These are phyloP conservation scores for Penicillium nordicum DNA, from an alignment of 2,329 filamentous ascomycete genomes.

Conservation along the genomic window DNA sequence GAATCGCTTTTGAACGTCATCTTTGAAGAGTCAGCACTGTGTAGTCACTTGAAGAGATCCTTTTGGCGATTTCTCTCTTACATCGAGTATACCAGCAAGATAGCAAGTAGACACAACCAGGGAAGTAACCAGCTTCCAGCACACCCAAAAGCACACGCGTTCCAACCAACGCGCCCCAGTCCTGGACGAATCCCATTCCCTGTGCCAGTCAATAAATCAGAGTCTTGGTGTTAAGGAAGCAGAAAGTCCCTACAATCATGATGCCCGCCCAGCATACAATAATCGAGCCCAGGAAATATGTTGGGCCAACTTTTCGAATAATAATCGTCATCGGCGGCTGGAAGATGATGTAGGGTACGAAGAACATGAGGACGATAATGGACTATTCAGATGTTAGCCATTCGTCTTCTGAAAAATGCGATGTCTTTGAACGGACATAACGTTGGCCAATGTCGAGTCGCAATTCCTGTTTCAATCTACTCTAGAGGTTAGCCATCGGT, in stretches of 20 bases:
- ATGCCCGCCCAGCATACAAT: slow-evolving; percentile 30
- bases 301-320: slow-evolving; percentile 31
- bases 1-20: slow-evolving; percentile 34
- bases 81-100: slow-evolving; percentile 65
- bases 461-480: slow-evolving; percentile 18
- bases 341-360: slow-evolving; percentile 32
- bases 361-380: slow-evolving; percentile 33
- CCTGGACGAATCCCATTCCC: slow-evolving; percentile 31
- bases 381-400: slow-evolving; percentile 20
- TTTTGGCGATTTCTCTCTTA: slow-evolving; percentile 12
- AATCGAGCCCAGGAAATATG: slow-evolving; percentile 27
- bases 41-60: no score
- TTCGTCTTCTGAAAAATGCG: not conserved
- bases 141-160: slow-evolving; percentile 27
- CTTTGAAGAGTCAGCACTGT: slow-evolving; percentile 11
- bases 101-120: slow-evolving; percentile 67
- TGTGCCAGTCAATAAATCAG: slow-evolving; percentile 7
- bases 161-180: slow-evolving; percentile 27
- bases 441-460: slow-evolving; percentile 13
- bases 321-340: slow-evolving; percentile 32
- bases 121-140: slow-evolving; percentile 59
- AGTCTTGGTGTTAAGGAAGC: no score
- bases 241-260: slow-evolving; percentile 22
- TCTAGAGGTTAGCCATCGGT: slow-evolving; percentile 11
- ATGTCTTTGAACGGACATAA: slow-evolving; percentile 13